These are phyloP conservation scores for Aphanomyces stellatus DNA, from an alignment of 352 stramenopile genomes.

Conservation along the genomic window DNA sequence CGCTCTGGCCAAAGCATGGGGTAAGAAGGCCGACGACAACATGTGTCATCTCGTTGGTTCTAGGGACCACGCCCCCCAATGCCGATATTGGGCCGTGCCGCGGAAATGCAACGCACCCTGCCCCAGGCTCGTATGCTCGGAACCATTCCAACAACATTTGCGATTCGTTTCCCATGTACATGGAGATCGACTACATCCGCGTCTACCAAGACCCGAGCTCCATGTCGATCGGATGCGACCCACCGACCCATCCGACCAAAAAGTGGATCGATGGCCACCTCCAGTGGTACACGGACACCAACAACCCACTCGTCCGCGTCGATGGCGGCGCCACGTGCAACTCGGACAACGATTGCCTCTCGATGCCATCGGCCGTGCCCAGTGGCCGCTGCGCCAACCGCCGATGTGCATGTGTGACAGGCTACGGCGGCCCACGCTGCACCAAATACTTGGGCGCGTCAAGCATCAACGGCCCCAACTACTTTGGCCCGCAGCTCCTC, in stretches of 20 bases:
- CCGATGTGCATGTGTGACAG: neutral
- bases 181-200: slow-evolving; percentile 84
- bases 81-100: slow-evolving; percentile 36
- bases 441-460: slow-evolving; percentile 26
- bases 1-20: slow-evolving; percentile 85
- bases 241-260: slow-evolving; percentile 43
- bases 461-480: slow-evolving; percentile 30
- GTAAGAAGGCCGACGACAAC: slow-evolving; percentile 36
- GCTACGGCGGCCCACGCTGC: neutral
- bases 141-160: slow-evolving; percentile 51
- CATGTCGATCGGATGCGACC: slow-evolving; percentile 55
- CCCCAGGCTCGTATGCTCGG: slow-evolving; percentile 13
- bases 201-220: slow-evolving; percentile 48
- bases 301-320: slow-evolving; percentile 47
- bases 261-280: slow-evolving; percentile 74
- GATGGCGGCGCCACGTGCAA: slow-evolving; percentile 44
- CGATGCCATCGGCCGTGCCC: neutral
- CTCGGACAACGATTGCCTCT: slow-evolving; percentile 44
- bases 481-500: slow-evolving; percentile 2
- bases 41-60: slow-evolving; percentile 10
- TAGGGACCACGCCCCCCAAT: slow-evolving; percentile 39
- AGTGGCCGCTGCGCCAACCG: neutral
- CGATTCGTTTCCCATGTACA: slow-evolving; percentile 70
- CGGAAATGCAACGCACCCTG: slow-evolving; percentile 36
- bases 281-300: slow-evolving; percentile 55